Base-by-base conservation (phyloP, 352 stramenopile genomes). In the Pythium folliculosum region DNA sequence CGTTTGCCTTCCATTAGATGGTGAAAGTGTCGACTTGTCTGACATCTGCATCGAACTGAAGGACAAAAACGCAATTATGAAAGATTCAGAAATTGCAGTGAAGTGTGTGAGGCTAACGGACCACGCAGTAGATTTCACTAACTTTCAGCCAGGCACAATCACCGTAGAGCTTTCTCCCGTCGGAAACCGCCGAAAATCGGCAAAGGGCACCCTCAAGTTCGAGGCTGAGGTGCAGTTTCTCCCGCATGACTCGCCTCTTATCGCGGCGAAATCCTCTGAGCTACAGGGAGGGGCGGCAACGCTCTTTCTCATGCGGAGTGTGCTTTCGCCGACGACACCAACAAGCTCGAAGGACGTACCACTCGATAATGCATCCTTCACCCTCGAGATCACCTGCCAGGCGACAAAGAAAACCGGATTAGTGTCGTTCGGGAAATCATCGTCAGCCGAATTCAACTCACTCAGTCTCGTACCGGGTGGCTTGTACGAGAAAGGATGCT, bases 21-120 rank as follows among this genome's bases (percentile, higher is more conserved):
- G 21, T 13, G 48, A 35, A 21, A 37, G 30, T 19, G 21, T 30
- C 14, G 19, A 59, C 5, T 55, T 25, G 2, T 32, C 38, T 2
- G 62, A 69, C 23, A 35, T 82, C 17, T 19, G 35, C 4, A 32
- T 82, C 44, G 63, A 75, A 12, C 47, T 87, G 10, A 80, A 80
- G 23, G 78, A 87, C 64, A 84, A 82, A 44, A 79, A 84, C 50
- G 76, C 77, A 0, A 78, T 84, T 47, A 72, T 77, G 45, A 73
- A 70, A 45, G 78, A 86, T 30, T 68, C 56, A 5, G 59, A 73
- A 5, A 63, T 84, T 21, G 76, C 72, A 13, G 43, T 51, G 4
- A 72, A 71, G 49, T 22, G 32, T 16, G 14, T 76, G 7, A 48
- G 44, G 3, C 25, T 81, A 19, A 51, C 45, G 25, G 62, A 71